Percentiles rank a stretch among this genome's conserved stretches.
Conservation (phyloP, 1,139 yeast genomes). For the Candida freyschussii region DNA sequence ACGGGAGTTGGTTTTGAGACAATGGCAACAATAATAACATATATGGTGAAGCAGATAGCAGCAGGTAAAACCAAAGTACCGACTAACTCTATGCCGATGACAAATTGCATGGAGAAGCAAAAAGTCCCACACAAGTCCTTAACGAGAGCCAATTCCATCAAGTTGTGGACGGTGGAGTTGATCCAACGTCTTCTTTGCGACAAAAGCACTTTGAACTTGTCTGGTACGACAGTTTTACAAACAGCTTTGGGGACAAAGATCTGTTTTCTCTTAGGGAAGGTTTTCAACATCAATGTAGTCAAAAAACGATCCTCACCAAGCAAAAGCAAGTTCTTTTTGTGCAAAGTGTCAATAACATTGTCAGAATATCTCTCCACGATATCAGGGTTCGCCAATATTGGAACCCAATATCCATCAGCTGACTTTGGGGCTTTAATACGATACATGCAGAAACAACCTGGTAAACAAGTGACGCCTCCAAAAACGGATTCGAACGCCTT, state of each 20-base stretch:
- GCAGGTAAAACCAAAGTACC: constrained; percentile 93
- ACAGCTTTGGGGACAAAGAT: constrained; percentile 94
- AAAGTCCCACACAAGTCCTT: constrained; percentile 95
- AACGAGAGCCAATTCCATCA: constrained; percentile 85
- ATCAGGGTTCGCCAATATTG: constrained; percentile 92
- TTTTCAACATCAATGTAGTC: constrained; percentile 82
- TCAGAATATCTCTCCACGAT: constrained; percentile 93
- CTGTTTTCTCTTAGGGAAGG: constrained; percentile 91
- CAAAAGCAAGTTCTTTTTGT: constrained; percentile 79
- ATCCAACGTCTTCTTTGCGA: constrained; percentile 99
- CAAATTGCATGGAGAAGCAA: constrained; percentile 96
- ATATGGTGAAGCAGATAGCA: constrained; percentile 81
- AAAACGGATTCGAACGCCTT: constrained; percentile 95
- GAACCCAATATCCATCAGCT: constrained; percentile 90
- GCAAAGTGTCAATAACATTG: constrained; percentile 81
- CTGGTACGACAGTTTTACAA: constrained; percentile 92
- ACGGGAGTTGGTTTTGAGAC: constrained; percentile 80
- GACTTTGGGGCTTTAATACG: constrained; percentile 94
- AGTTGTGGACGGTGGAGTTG: constrained; percentile 92
- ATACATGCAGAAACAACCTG: constrained; percentile 97
- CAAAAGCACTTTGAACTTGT: constrained; percentile 68
- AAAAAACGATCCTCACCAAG: constrained; percentile 93
- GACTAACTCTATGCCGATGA: constrained; percentile 77
- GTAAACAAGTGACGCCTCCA: constrained; percentile 96
- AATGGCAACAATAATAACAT: constrained; percentile 73